Conservation (phyloP, 805 yeast species). For the Candida glaebosa region DNA sequence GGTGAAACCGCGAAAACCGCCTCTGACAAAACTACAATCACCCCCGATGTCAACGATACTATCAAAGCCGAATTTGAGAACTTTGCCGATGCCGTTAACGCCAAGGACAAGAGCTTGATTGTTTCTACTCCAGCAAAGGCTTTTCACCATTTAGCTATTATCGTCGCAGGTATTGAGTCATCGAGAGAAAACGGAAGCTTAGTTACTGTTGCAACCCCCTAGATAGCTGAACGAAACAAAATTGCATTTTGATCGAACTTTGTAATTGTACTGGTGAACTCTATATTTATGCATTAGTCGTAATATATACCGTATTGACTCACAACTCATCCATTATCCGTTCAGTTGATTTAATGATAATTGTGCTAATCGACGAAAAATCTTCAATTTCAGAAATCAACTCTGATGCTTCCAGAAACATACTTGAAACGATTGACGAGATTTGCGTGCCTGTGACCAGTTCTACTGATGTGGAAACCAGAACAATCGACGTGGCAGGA, state of each 20-base stretch:
- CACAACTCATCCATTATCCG: slow-evolving; percentile 2
- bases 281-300: not conserved
- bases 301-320: not conserved
- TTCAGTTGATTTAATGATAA: not conserved
- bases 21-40: slow-evolving; percentile 46
- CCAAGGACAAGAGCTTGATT: slow-evolving; percentile 57
- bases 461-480: too few relatives aligned
- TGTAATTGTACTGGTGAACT: too few relatives aligned
- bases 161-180: slow-evolving; percentile 81
- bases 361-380: not conserved
- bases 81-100: slow-evolving; percentile 54
- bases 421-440: not conserved
- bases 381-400: not conserved
- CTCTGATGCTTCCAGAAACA: not conserved
- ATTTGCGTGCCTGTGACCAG: not conserved
- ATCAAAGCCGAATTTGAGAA: slow-evolving; percentile 46
- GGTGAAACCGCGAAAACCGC: slow-evolving; percentile 38
- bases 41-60: slow-evolving; percentile 43
- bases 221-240: not conserved
- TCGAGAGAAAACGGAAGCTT: slow-evolving; percentile 50
- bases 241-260: too few relatives aligned
- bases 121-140: slow-evolving; percentile 69
- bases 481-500: not conserved
- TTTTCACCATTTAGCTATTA: slow-evolving; percentile 89
- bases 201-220: slow-evolving; percentile 41